phyloP scores from a whole-genome alignment of 108 stramenopile species.

The Ochromonas danica region DNA sequence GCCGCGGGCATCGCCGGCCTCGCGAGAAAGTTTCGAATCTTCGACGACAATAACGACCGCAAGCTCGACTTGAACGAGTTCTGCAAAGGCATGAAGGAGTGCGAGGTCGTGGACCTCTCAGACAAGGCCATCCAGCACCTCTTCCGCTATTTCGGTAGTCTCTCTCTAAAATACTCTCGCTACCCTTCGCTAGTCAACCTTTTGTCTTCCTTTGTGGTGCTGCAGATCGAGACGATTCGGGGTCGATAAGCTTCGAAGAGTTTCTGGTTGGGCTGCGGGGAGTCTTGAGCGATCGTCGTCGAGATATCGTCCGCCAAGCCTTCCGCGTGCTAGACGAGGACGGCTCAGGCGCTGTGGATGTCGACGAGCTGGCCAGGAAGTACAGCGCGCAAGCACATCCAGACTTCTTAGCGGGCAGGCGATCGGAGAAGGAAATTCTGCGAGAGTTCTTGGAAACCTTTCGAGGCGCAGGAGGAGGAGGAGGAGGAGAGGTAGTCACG shows the following conservation, averaged over 20 bases:
- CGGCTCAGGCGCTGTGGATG: conserved; percentile 43
- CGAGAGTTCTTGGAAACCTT: conserved; percentile 57
- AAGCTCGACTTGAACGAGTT: conserved; percentile 53
- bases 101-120: conserved; percentile 37
- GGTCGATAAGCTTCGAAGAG: neutral
- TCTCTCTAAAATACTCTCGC: neutral
- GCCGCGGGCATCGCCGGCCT: conserved; percentile 49
- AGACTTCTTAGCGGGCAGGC: conserved; percentile 49
- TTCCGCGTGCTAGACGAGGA: conserved; percentile 57
- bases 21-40: conserved; percentile 53
- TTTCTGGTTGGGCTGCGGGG: conserved; percentile 34
- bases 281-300: conserved; percentile 52
- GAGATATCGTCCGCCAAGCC: conserved; percentile 48
- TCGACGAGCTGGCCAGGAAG: conserved; percentile 41
- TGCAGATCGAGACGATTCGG: conserved; percentile 10
- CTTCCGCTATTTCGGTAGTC: neutral
- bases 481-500: conserved; percentile 64
- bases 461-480: conserved; percentile 44
- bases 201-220: neutral
- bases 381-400: conserved; percentile 58
- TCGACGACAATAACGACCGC: conserved; percentile 52
- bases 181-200: neutral
- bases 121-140: neutral
- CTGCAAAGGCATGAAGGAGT: conserved; percentile 55
- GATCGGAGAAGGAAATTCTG: conserved; percentile 50